phyloP scores from a whole-genome alignment of 2,329 filamentous ascomycete species.

The Diaporthe batatas region DNA sequence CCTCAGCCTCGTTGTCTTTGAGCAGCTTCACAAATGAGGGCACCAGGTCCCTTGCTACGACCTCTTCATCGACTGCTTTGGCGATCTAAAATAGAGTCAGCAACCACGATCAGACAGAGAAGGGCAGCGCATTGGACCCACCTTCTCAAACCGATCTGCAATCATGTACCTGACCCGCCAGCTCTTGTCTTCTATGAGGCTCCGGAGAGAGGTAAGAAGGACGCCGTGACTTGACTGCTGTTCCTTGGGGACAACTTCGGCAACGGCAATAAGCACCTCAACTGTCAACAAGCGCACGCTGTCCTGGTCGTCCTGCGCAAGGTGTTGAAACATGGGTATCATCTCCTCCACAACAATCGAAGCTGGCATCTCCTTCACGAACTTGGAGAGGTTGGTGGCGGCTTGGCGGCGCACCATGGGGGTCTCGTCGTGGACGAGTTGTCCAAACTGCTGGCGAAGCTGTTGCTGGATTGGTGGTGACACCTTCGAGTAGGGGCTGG shows the following conservation, averaged over 20 bases:
- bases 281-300: slow-evolving; percentile 96
- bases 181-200: slow-evolving; percentile 98
- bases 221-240: slow-evolving; percentile 97
- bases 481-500: slow-evolving; percentile 92
- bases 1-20: slow-evolving; percentile 98
- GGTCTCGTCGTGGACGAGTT: slow-evolving; percentile 97
- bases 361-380: slow-evolving; percentile 96
- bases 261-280: slow-evolving; percentile 95
- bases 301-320: slow-evolving; percentile 96
- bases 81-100: slow-evolving; percentile 76
- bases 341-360: slow-evolving; percentile 96
- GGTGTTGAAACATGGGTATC: slow-evolving; percentile 98
- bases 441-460: slow-evolving; percentile 90
- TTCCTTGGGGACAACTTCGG: slow-evolving; percentile 97
- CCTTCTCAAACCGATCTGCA: slow-evolving; percentile 98
- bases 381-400: slow-evolving; percentile 95
- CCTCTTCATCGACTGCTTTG: slow-evolving; percentile 97
- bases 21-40: slow-evolving; percentile 97
- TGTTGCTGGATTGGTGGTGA: slow-evolving; percentile 89
- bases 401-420: slow-evolving; percentile 98
- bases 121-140: slow-evolving; percentile 51
- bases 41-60: slow-evolving; percentile 92
- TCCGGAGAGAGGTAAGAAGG: slow-evolving; percentile 88
- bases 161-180: slow-evolving; percentile 99
- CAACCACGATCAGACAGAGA: no score